phyloP scores from a whole-genome alignment of 805 yeast species.

The Ogataea allantospora region DNA sequence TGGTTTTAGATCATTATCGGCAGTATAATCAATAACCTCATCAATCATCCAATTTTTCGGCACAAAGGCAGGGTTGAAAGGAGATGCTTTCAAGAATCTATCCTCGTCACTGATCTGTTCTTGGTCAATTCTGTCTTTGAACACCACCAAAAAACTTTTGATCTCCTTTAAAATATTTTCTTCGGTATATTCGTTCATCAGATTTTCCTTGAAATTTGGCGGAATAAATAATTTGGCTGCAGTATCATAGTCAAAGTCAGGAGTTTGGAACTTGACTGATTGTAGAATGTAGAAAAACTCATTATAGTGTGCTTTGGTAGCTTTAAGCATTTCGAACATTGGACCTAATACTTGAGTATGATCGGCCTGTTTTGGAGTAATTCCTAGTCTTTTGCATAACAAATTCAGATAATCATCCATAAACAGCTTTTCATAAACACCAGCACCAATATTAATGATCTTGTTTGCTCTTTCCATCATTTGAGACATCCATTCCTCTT shows the following conservation, averaged over 20 bases:
- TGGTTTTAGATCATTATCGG: slow-evolving; percentile 51
- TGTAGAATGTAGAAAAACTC: slow-evolving; percentile 71
- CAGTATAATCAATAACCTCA: slow-evolving; percentile 64
- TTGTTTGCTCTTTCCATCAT: slow-evolving; percentile 61
- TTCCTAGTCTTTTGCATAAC: slow-evolving; percentile 69
- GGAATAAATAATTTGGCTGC: slow-evolving; percentile 32
- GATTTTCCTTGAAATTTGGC: slow-evolving; percentile 25
- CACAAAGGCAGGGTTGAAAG: slow-evolving; percentile 71
- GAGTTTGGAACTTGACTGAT: slow-evolving; percentile 35
- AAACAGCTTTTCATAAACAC: slow-evolving; percentile 62
- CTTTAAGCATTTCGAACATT: slow-evolving; percentile 57
- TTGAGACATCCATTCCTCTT: slow-evolving; percentile 48
- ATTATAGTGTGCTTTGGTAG: slow-evolving; percentile 74
- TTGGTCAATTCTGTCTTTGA: slow-evolving; percentile 38
- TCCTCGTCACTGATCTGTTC: slow-evolving; percentile 36
- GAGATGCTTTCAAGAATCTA: slow-evolving; percentile 42
- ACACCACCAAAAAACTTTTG: slow-evolving; percentile 52
- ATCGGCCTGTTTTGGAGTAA: slow-evolving; percentile 42
- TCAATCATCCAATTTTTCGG: slow-evolving; percentile 86
- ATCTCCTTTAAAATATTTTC: slow-evolving; percentile 43
- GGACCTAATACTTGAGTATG: slow-evolving; percentile 52
- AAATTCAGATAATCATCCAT: slow-evolving; percentile 54
- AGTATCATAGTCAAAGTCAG: slow-evolving; percentile 31
- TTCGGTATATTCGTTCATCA: slow-evolving; percentile 26
- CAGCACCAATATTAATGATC: slow-evolving; percentile 61